Evolutionary conservation across 2,329 filamentous ascomycete species (phyloP).

Genomic region (Fusarium longipes): DNA sequence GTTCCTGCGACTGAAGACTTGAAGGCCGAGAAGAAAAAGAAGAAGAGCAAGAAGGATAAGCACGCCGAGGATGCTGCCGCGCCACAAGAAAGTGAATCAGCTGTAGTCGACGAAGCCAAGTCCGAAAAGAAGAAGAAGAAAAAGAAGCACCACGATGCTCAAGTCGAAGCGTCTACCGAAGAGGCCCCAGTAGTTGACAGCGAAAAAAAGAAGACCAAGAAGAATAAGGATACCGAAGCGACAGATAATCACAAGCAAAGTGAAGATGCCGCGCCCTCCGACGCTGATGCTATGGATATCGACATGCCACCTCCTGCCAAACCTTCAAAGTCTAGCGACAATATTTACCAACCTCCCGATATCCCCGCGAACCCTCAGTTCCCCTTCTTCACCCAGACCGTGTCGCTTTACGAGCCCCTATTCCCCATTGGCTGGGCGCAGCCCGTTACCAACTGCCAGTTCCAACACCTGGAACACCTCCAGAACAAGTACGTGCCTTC

Average conservation of each 20-base stretch:
- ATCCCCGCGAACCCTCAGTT: constrained; percentile 61
- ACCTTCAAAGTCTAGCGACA: constrained; percentile 45
- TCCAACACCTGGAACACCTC: constrained; percentile 79
- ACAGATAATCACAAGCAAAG: constrained; percentile 47
- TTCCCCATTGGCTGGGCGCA: constrained; percentile 76
- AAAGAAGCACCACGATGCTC: constrained; percentile 46
- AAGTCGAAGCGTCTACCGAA: constrained; percentile 19
- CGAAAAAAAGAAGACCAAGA: constrained; percentile 47
- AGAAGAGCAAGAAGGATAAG: constrained; percentile 48
- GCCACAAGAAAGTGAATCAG: constrained; percentile 17
- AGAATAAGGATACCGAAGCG: constrained; percentile 39
- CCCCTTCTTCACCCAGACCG: constrained; percentile 82
- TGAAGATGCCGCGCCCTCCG: constrained; percentile 27
- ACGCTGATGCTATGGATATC: constrained; percentile 56
- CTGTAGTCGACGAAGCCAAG: constrained; percentile 33
- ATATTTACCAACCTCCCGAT: constrained; percentile 54
- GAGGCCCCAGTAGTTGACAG: constrained; percentile 23
- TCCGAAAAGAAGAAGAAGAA: constrained; percentile 48
- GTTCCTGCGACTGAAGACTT: constrained; percentile 46
- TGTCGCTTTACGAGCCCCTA: constrained; percentile 82
- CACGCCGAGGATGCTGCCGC: constrained; percentile 24
- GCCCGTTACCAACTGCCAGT: constrained; percentile 76
- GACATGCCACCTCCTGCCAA: constrained; percentile 49
- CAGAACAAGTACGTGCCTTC: constrained; percentile 81
- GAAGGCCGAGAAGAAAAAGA: constrained; percentile 47